Base-by-base conservation (phyloP, 192 early-diverging fungal genomes). In the Gigaspora rosea region DNA sequence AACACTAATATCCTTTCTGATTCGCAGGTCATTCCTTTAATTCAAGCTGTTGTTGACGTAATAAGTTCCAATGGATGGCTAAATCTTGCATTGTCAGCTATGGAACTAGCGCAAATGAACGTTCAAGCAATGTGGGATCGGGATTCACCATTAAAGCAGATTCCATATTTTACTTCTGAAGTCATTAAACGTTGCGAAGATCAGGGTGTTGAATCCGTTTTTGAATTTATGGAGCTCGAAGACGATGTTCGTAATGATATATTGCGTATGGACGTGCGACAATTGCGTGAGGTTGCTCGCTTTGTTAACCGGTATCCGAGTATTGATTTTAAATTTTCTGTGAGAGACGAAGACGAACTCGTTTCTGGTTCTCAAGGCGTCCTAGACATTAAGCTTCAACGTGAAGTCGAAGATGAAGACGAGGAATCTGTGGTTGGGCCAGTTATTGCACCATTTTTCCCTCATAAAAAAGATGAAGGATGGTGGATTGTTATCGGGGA, bases 401-500 rank as follows among this genome's bases (percentile, higher is more conserved):
- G 98, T 65, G 96, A 97, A 56, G 87, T 80, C 46, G 92, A 95
- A 59, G 91, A 90, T 1, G 87, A 88, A 1, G 88, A 87, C 16
- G 85, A 80, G 1, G 82, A 82, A 3, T 41, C 41, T 2, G 84
- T 83, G 32, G 80, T 96, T 33, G 94, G 95, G 0, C 92, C 91
- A 8, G 97, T 96, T 6, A 86, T 94, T 66, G 96, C 98, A 47
- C 96, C 96, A 7, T 96, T 90, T 86, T 99, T 94, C 88, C 96
- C 98, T 9, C 82, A 83, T 20, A 82, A 89, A 82, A 94, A 96
- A 82, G 90, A 94, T 63, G 98, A 99, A 82, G 92, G 91, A 15
- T 99, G 98, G 98, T 99, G 98, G 98, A 82, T 98, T 71, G 94
- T 99, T 8, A 78, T 99, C 51, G 97, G 94, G 22, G 95, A 97